These are phyloP conservation scores for Viridothelium virens DNA, from an alignment of 495 filamentous ascomycete genomes.

Conservation along the genomic window DNA sequence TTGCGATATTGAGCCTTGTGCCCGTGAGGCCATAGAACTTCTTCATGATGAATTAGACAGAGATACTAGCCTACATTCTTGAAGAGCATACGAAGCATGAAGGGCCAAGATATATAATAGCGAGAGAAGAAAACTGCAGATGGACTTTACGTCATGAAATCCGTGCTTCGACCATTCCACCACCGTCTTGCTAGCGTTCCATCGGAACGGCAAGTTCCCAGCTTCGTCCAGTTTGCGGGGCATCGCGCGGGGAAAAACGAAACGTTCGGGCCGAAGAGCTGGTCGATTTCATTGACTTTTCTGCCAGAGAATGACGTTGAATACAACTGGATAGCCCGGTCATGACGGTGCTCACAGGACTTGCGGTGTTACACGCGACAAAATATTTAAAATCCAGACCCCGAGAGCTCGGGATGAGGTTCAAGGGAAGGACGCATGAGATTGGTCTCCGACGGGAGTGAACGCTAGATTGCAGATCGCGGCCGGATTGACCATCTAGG, in stretches of 20 bases:
- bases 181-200: background rate
- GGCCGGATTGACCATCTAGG: no score
- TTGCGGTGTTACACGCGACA: no score
- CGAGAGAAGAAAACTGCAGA: background rate
- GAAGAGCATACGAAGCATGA: background rate
- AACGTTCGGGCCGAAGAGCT: background rate
- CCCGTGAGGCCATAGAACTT: constrained; percentile 56
- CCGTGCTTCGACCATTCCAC: background rate
- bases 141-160: background rate
- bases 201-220: background rate
- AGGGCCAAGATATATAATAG: background rate
- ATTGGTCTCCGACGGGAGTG: no score
- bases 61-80: background rate
- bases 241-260: background rate
- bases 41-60: constrained; percentile 13
- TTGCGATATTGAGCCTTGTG: constrained; percentile 56
- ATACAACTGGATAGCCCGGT: no score
- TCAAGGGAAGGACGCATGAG: no score
- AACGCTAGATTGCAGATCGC: no score
- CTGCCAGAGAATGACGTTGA: no score
- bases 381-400: no score
- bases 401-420: no score
- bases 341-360: no score
- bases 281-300: background rate
- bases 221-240: background rate